Base-by-base conservation (phyloP, 352 stramenopile genomes). In the Globisporangium paroecandrum region DNA sequence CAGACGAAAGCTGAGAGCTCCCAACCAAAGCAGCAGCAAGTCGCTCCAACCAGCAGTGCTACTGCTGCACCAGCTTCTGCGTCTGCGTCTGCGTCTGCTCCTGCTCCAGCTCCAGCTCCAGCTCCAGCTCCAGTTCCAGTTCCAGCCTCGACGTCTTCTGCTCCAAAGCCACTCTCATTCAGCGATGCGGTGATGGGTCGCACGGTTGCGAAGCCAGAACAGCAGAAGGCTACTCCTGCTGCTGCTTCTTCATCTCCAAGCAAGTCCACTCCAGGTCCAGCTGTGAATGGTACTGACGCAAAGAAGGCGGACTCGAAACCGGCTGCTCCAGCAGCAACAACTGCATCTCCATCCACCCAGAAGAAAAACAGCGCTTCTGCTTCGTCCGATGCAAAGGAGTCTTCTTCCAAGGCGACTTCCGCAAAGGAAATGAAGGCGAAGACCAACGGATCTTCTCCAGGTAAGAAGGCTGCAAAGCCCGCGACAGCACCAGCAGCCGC, bases 171-270 rank as follows among this genome's bases (percentile, higher is more conserved):
- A 9, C 74, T 90, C 15, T 90, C 84, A 0, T 92, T 92, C 36
- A 92, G 84, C 25, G 84, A 92, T 65, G 81, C 82, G 0, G 81
- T 92, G 10, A 87, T 72, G 18, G 84, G 84, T 9, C 74, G 81
- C 56, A 78, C 76, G 25, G 56, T 41, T 41, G 25, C 58, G 12
- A 70, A 70, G 29, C 27, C 65, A 15, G 65, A 70, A 27, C 65
- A 59, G 43, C 62, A 65, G 58, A 62, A 66, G 51, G 4, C 55
- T 34, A 7, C 53, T 18, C 5, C 46, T 38, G n/a, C 49, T 22
- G 24, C 36, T n/a, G 10, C 36, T 12, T 10, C 36, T 34, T 63
- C 57, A 1, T 58, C 54, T 24, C 60, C 60, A 43, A 66, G 58
- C 25, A 58, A 58, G 25, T 15, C 12, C n/a, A 7, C 32, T n/a